These are phyloP conservation scores for Neurospora cerealis DNA, from an alignment of 495 filamentous ascomycete species.

Conservation along the genomic window DNA sequence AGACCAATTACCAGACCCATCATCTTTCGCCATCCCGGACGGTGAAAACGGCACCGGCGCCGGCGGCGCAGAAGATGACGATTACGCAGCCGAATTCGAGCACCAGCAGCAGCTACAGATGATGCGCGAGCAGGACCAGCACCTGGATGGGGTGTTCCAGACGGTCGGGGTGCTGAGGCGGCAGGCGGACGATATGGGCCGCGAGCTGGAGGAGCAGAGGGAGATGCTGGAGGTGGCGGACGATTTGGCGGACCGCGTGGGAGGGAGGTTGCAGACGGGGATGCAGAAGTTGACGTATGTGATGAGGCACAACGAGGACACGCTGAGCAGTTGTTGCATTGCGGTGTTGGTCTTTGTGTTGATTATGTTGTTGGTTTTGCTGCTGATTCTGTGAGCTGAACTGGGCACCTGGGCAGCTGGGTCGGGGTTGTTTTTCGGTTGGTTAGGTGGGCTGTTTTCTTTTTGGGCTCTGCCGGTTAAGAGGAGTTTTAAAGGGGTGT, in stretches of 20 bases:
- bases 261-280: conserved; percentile 73
- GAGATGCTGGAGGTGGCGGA: conserved; percentile 75
- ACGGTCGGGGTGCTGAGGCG: conserved; percentile 82
- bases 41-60: conserved; percentile 27
- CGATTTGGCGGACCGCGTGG: conserved; percentile 72
- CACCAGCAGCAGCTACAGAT: conserved; percentile 83
- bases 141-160: conserved; percentile 81
- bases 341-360: conserved; percentile 74
- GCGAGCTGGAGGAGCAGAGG: conserved; percentile 88
- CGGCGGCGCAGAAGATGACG: conserved; percentile 51
- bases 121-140: conserved; percentile 91
- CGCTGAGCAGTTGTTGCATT: conserved; percentile 86
- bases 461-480: not conserved
- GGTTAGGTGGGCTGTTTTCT: not conserved
- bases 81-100: conserved; percentile 74
- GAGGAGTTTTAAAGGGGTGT: not conserved
- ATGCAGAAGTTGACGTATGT: conserved; percentile 77
- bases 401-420: not conserved
- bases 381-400: conserved; percentile 40
- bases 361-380: conserved; percentile 69
- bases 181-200: conserved; percentile 90
- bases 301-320: conserved; percentile 86
- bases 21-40: conserved; percentile 48
- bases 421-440: not conserved
- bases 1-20: conserved; percentile 52